Conservation (phyloP, 306 rosid genomes). For the Canavalia ensiformis region DNA sequence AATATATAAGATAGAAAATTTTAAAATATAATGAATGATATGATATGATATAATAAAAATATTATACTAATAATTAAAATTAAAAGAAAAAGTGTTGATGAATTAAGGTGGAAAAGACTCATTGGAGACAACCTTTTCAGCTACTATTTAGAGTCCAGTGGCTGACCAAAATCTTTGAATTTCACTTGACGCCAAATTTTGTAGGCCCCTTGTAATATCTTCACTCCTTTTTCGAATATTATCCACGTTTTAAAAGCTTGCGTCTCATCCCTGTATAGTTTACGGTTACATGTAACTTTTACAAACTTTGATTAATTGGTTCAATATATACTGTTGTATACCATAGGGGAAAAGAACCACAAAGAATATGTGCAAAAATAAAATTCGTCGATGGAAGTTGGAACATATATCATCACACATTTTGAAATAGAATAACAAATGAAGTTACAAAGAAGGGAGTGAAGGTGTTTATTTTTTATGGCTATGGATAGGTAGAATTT, state of each 20-base stretch:
- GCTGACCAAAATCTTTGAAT: constrained; percentile 52
- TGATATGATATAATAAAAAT: neutral
- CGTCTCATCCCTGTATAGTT: neutral
- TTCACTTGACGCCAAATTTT: constrained; percentile 25
- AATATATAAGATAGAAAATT: too few species aligned
- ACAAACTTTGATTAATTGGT: neutral
- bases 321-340: neutral
- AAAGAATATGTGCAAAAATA: constrained; percentile 32
- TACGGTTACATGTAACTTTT: neutral
- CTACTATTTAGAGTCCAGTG: constrained; percentile 44
- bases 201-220: constrained; percentile 1
- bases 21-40: too few species aligned
- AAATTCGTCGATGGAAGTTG: constrained; percentile 37
- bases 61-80: too few species aligned
- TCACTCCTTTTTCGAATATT: constrained; percentile 16
- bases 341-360: constrained; percentile 3
- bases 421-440: constrained; percentile 27
- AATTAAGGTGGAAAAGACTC: constrained; percentile 47
- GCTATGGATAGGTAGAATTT: constrained; percentile 21
- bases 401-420: constrained; percentile 44
- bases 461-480: constrained; percentile 34
- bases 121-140: constrained; percentile 45
- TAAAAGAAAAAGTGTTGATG: neutral
- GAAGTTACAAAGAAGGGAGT: neutral
- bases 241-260: constrained; percentile 49